A percentile compares a stretch with the other conserved stretches of the same genome.
Evolutionary conservation across 371 early-diverging fungal species (phyloP).

Genomic region (Mortierella sp.): DNA sequence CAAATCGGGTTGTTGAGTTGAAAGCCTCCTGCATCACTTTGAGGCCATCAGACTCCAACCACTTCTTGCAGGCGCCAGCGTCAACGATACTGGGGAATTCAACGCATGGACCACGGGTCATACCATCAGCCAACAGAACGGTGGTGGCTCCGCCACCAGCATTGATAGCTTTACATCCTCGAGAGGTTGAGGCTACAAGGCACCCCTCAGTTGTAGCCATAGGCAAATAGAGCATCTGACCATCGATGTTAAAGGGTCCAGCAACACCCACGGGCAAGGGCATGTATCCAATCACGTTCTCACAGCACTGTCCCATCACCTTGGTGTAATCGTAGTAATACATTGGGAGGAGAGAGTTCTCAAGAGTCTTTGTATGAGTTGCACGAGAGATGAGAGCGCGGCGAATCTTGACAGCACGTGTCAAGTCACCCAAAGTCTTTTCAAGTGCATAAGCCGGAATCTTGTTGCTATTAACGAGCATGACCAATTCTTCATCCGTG

Average conservation of each 20-base stretch:
- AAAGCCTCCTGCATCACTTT: conserved; percentile 79
- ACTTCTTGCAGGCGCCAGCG: conserved; percentile 81
- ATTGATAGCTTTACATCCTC: conserved; percentile 97
- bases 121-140: conserved; percentile 89
- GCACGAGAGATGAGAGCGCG: conserved; percentile 81
- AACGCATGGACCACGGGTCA: conserved; percentile 96
- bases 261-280: conserved; percentile 96
- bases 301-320: conserved; percentile 95
- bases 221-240: conserved; percentile 83
- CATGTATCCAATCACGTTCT: conserved; percentile 97
- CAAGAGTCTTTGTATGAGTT: conserved; percentile 75
- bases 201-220: conserved; percentile 99
- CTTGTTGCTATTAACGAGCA: conserved; percentile 77
- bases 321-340: conserved; percentile 89
- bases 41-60: conserved; percentile 81
- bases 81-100: conserved; percentile 79
- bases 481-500: conserved; percentile 84
- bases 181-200: conserved; percentile 95
- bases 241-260: conserved; percentile 89
- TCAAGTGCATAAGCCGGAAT: conserved; percentile 90
- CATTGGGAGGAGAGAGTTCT: conserved; percentile 78
- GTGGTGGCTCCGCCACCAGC: conserved; percentile 91
- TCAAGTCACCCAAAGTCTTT: conserved; percentile 78
- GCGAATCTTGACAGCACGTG: conserved; percentile 89
- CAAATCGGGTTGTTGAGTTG: conserved; percentile 93